Percentiles rank a stretch among this genome's conserved stretches.
These are phyloP conservation scores for Annulohypoxylon truncatum DNA, from an alignment of 2,329 filamentous ascomycete genomes.

Conservation along the genomic window DNA sequence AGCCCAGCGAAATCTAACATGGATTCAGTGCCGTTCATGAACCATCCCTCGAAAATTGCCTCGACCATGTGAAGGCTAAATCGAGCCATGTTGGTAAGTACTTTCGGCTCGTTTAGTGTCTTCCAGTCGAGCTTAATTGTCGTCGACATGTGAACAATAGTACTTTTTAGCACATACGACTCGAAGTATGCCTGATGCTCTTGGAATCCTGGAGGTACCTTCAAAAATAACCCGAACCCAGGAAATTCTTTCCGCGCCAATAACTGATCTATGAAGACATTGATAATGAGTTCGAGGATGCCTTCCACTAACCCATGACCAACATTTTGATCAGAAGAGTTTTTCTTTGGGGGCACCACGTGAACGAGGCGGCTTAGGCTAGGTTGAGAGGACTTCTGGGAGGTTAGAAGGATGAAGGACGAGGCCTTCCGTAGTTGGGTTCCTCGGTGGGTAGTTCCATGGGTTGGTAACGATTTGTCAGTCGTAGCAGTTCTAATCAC, in stretches of 20 bases:
- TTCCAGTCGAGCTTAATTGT: conserved; percentile 78
- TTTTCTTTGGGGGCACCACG: conserved; percentile 69
- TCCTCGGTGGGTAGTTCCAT: conserved; percentile 57
- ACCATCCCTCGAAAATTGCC: conserved; percentile 96
- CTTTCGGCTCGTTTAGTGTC: conserved; percentile 80
- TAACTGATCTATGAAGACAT: conserved; percentile 87
- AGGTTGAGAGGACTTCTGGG: conserved; percentile 70
- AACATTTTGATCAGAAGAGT: conserved; percentile 61
- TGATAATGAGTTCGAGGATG: conserved; percentile 80
- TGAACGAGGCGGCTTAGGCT: conserved; percentile 73
- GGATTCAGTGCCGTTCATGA: conserved; percentile 85
- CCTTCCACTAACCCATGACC: conserved; percentile 80
- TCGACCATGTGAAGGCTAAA: conserved; percentile 86
- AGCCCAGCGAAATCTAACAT: conserved; percentile 88
- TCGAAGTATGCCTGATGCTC: conserved; percentile 97
- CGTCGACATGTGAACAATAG: conserved; percentile 76
- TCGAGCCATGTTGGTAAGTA: conserved; percentile 87
- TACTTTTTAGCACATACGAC: conserved; percentile 83
- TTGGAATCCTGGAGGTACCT: conserved; percentile 90
- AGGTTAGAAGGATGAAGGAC: conserved; percentile 89
- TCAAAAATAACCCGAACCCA: conserved; percentile 85
- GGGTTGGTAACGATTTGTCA: conserved; percentile 58
- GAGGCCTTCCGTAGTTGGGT: conserved; percentile 81
- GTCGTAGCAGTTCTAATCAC: conserved; percentile 78
- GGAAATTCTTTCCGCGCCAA: conserved; percentile 89